Percentiles rank a stretch among this genome's conserved stretches.
Evolutionary conservation across 1,284 basidiomycete genomes (phyloP).

Genomic region (Ustilago shanxiensis): DNA sequence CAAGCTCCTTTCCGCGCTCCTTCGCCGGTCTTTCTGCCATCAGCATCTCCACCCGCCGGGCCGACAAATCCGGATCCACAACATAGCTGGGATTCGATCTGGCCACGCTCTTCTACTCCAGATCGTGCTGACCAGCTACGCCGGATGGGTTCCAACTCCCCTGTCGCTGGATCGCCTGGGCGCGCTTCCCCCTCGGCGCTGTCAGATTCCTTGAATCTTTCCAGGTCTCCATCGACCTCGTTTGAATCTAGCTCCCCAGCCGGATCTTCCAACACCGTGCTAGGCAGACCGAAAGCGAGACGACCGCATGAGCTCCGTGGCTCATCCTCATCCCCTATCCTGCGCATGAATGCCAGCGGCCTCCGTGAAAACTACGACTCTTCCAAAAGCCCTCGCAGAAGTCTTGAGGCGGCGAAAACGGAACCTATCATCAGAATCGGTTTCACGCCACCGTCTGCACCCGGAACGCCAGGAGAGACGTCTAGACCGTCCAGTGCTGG

Average conservation of each 20-base stretch:
- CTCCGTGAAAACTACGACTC: constrained; percentile 32
- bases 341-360: constrained; percentile 33
- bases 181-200: constrained; percentile 30
- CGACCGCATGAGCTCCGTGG: constrained; percentile 50
- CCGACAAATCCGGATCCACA: constrained; percentile 52
- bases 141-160: constrained; percentile 40
- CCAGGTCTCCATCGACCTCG: constrained; percentile 41
- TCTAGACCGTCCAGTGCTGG: constrained; percentile 7
- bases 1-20: constrained; percentile 36
- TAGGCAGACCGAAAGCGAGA: constrained; percentile 45
- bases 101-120: constrained; percentile 51
- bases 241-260: constrained; percentile 39
- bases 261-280: constrained; percentile 20
- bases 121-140: constrained; percentile 42
- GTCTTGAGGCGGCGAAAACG: constrained; percentile 30
- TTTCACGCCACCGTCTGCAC: constrained; percentile 25
- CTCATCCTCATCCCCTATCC: constrained; percentile 42
- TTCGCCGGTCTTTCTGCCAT: constrained; percentile 46
- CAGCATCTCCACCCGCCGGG: constrained; percentile 29
- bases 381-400: constrained; percentile 35
- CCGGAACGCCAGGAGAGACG: constrained; percentile 7
- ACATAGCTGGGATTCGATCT: constrained; percentile 61
- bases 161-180: constrained; percentile 36
- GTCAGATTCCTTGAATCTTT: constrained; percentile 36
- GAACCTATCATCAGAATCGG: constrained; percentile 45